Evolutionary conservation across 2,329 filamentous ascomycete species (phyloP).

Genomic region (Rugonectria rugulosa): DNA sequence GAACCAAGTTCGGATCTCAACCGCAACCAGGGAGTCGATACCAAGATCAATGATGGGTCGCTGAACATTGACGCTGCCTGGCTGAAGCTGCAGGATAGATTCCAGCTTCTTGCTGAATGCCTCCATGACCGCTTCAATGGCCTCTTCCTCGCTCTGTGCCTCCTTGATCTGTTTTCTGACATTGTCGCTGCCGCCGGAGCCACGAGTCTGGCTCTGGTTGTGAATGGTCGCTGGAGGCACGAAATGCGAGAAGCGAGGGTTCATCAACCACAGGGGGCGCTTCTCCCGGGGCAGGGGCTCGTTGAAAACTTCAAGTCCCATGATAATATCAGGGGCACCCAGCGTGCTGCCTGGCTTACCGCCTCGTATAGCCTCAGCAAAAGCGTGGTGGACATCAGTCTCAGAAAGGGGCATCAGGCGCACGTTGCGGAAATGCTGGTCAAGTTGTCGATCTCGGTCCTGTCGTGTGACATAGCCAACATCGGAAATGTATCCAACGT

Average conservation of each 20-base stretch:
- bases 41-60: slow-evolving; percentile 35
- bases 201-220: slow-evolving; percentile 3
- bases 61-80: slow-evolving; percentile 14
- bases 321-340: slow-evolving; percentile 20
- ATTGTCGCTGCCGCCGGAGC: not conserved
- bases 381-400: slow-evolving; percentile 45
- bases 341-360: slow-evolving; percentile 3
- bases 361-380: slow-evolving; percentile 38
- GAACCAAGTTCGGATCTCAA: slow-evolving; percentile 57
- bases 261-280: slow-evolving; percentile 14
- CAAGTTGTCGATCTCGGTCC: slow-evolving; percentile 12
- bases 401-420: slow-evolving; percentile 29
- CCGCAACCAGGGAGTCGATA: slow-evolving; percentile 41
- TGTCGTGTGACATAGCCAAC: slow-evolving; percentile 47
- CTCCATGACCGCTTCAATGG: slow-evolving; percentile 8
- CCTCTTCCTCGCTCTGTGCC: slow-evolving; percentile 17
- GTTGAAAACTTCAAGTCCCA: slow-evolving; percentile 23
- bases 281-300: slow-evolving; percentile 16
- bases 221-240: slow-evolving; percentile 12
- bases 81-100: slow-evolving; percentile 24
- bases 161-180: slow-evolving; percentile 14
- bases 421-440: slow-evolving; percentile 16
- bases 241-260: slow-evolving; percentile 20
- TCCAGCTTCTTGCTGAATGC: slow-evolving; percentile 28
- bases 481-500: slow-evolving; percentile 48